Evolutionary conservation across 1,139 yeast species (phyloP), one percentile per base, ranked within the genome.

Genomic region (Nematodospora anomalae): DNA sequence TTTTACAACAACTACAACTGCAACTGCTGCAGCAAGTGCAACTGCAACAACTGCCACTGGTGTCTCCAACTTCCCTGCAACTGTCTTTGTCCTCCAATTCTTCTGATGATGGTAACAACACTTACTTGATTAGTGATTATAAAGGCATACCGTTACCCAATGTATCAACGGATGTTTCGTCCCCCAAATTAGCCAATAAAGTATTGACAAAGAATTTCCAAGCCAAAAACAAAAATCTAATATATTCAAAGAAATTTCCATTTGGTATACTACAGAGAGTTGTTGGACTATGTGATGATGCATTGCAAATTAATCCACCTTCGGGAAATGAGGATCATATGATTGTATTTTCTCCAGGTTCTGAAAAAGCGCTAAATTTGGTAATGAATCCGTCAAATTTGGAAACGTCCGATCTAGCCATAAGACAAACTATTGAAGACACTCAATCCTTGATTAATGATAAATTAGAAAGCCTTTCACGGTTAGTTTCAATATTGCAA

Each of bases 401-500:
- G 5, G 76, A 70, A 32, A 71, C 82, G 1, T 74, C 80, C 11
- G 89, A 84, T 46, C 75, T 79, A 2, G 89, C 89, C 0, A 71
- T 87, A 15, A 67, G 70, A 35, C 58, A 77, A 13, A 61, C 89
- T 16, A 74, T 84, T 3, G 79, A 73, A 14, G 96, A 88, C 50
- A 86, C 96, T 0, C 76, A 78, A 44, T 55, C 52, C 1, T 56
- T 84, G 24, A 80, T 85, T 1, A 67, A 69, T 36, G 79, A 76
- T 20, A 90, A 92, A 53, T 74, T 87, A 2, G 89, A 83, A 36
- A 75, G 88, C 0, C 72, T 89, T n/a, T 67, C 80, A 13, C 68
- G 97, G 48, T 68, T 87, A 45, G 83, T 87, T 18, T 85, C 92
- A 41, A 78, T 90, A 3, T 66, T 87, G 40, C 80, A 83, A 41